Evolutionary conservation across 176 grass and related monocot genomes (phyloP).

Genomic region (Canna indica): DNA sequence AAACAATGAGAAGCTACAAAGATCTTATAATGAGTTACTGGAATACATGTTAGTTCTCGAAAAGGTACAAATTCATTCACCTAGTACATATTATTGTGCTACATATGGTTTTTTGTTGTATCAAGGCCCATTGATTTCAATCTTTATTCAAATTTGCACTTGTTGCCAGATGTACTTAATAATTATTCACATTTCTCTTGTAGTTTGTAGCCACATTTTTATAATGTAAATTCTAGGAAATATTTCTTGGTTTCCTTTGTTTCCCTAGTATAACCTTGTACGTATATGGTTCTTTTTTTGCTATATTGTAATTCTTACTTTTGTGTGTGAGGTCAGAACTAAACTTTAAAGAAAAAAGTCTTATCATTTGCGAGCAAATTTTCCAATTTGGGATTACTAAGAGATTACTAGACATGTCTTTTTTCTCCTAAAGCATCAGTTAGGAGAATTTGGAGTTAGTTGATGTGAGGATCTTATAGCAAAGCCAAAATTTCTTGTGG

Average conservation of each 20-base stretch:
- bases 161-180: not conserved
- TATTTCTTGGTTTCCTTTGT: not conserved
- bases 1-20: slow-evolving; percentile 82
- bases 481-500: too few species aligned
- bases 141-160: not conserved
- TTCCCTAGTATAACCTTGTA: too few species aligned
- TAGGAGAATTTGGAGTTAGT: too few species aligned
- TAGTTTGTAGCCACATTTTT: not conserved
- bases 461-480: too few species aligned
- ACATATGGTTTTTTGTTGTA: slow-evolving; percentile 7
- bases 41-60: slow-evolving; percentile 81
- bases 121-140: not conserved
- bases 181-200: not conserved
- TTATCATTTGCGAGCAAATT: too few species aligned
- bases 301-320: not conserved
- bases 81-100: slow-evolving; percentile 5
- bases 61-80: slow-evolving; percentile 42
- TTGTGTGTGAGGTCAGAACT: too few species aligned
- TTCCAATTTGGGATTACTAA: too few species aligned
- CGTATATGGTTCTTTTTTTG: too few species aligned
- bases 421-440: too few species aligned
- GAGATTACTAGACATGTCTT: too few species aligned
- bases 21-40: slow-evolving; percentile 63
- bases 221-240: not conserved
- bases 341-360: too few species aligned